Percentiles rank a stretch among this genome's conserved stretches.
phyloP scores from a whole-genome alignment of 73 alveolate genomes.

The Paramecium sexaurelia region DNA sequence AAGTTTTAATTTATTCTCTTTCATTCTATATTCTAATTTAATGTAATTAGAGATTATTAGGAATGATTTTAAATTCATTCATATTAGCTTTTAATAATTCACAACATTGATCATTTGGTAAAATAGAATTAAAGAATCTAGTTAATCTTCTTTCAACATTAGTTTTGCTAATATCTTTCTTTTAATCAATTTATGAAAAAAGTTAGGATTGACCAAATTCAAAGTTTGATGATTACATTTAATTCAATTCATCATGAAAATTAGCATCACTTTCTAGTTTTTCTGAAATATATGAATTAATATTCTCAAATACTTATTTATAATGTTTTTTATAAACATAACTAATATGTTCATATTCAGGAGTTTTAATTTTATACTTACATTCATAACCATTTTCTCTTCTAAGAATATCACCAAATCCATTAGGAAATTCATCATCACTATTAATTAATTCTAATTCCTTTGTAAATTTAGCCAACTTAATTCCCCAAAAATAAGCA shows the following conservation, averaged over 20 bases:
- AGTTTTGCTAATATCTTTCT: not conserved
- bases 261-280: slow-evolving; percentile 18
- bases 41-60: not conserved
- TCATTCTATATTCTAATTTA: not conserved
- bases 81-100: not conserved
- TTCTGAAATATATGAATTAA: not conserved
- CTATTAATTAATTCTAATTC: slow-evolving; percentile 26
- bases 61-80: not conserved
- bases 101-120: slow-evolving; percentile 19
- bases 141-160: not conserved
- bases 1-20: slow-evolving; percentile 11
- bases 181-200: not conserved
- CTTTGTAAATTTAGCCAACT: slow-evolving; percentile 20
- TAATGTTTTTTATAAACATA: not conserved
- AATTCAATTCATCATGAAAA: not conserved
- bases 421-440: slow-evolving; percentile 39
- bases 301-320: not conserved
- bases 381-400: slow-evolving; percentile 47
- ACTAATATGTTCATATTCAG: slow-evolving; percentile 37
- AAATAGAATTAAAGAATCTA: not conserved
- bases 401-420: slow-evolving; percentile 4
- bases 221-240: not conserved
- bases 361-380: slow-evolving; percentile 7
- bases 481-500: slow-evolving; percentile 50
- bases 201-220: not conserved